Base-by-base conservation (phyloP, 2,329 filamentous ascomycete species). In the Epicoccum sorghinum region DNA sequence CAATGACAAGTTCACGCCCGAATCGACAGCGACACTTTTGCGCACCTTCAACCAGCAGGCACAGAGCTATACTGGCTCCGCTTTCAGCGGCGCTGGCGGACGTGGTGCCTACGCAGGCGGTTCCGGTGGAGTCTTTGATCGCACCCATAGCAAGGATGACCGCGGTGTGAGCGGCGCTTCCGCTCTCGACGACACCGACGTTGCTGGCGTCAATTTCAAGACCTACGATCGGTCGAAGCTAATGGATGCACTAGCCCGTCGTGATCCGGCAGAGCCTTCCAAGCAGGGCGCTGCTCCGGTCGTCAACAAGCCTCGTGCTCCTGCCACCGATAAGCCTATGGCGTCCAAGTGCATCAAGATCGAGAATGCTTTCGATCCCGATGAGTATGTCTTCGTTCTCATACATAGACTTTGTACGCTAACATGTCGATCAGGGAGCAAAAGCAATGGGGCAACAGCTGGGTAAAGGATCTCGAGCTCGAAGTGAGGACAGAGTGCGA, bases 1-100 rank as follows among this genome's bases (percentile, higher is more conserved):
- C 79, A 99, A 97, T 82, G 95, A 99, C 90, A 98, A 98, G 86
- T 98, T 98, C 80, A 98, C 93, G 78, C 90, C 93, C 72, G 95
- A 98, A 80, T 95, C 92, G 78, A 96, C 91, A 78, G 89, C 91
- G 76, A 93, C 91, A 79, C 86, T 96, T 74, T 82, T 96, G 73
- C 91, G 96, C 81, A 91, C 91, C 79, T 96, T 96, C 82, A 89
- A 91, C 76, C 87, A 81, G 71, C 80, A 79, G 67, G 67, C 62
- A 35, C 69, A 66, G 61, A 75, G 86, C 77, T 95, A 88, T 76
- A 91, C 96, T 80, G 91, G 91, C 74, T 97, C 93, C 59, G 86
- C 89, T 46, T 96, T 97, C 77, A 96, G 91, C 57, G 93, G 93
- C 64, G 87, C 90, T 61, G 93, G 93, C 69, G 92, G 92, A 59